Evolutionary conservation across 176 grass and related monocot species (phyloP).

Genomic region (Aechmea fasciata): DNA sequence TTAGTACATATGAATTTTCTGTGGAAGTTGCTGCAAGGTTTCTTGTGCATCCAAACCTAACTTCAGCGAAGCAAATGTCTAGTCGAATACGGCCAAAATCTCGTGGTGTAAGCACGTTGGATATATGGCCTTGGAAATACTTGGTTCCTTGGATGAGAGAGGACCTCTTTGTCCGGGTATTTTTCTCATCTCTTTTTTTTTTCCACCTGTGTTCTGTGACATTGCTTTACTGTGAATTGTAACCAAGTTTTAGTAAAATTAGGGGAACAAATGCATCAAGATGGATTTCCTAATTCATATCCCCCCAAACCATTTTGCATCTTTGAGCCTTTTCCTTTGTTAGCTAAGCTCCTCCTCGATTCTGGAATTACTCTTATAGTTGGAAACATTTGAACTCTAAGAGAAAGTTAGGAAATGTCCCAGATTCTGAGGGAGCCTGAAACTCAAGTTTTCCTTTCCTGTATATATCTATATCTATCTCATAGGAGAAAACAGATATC

Average conservation of each 20-base stretch:
- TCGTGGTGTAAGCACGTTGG: constrained; percentile 72
- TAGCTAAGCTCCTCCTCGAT: too few relatives aligned
- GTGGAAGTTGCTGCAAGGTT: constrained; percentile 91
- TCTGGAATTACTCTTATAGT: too few relatives aligned
- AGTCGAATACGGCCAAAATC: constrained; percentile 36
- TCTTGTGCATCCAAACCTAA: constrained; percentile 76
- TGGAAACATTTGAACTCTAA: too few relatives aligned
- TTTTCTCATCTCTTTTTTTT: neutral
- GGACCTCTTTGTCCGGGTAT: constrained; percentile 84
- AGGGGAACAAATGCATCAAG: too few relatives aligned
- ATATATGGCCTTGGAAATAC: constrained; percentile 99
- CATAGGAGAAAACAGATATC: too few relatives aligned
- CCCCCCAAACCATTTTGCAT: too few relatives aligned
- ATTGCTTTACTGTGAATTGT: neutral
- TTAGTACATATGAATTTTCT: constrained; percentile 94
- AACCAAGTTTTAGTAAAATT: neutral
- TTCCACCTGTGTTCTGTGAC: neutral
- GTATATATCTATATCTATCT: too few relatives aligned
- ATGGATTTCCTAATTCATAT: too few relatives aligned
- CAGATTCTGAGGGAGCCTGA: too few relatives aligned
- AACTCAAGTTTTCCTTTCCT: too few relatives aligned
- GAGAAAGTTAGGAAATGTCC: too few relatives aligned
- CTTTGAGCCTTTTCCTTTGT: too few relatives aligned
- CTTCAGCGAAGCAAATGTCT: constrained; percentile 72
- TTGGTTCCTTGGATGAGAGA: constrained; percentile 98